A percentile compares a stretch with the other conserved stretches of the same genome.
Evolutionary conservation across 2,329 filamentous ascomycete species (phyloP).

Genomic region (Coniochaeta pulveracea): DNA sequence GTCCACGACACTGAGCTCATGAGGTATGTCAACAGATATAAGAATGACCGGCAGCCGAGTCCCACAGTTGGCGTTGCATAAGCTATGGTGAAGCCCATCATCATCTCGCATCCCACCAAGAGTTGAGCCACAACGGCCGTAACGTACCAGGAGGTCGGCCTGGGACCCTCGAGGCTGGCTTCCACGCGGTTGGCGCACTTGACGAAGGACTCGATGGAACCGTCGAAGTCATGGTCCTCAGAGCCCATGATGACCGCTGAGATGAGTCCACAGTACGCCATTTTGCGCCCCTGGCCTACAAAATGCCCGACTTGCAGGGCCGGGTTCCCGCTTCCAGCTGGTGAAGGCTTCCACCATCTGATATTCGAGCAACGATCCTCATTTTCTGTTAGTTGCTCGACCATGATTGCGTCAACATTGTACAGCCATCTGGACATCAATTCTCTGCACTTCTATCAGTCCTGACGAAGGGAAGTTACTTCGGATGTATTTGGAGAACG

Average conservation of each 20-base stretch:
- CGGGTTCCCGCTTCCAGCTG: constrained; percentile 20
- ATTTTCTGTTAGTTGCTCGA: background rate
- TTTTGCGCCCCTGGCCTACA: constrained; percentile 23
- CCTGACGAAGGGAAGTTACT: too few species aligned
- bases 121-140: constrained; percentile 4
- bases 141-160: constrained; percentile 4
- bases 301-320: constrained; percentile 18
- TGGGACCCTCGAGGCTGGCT: background rate
- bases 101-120: constrained; percentile 7
- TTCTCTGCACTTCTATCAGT: constrained; percentile 3
- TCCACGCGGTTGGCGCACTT: background rate
- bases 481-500: too few species aligned
- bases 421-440: constrained; percentile 9
- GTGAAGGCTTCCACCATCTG: constrained; percentile 16
- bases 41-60: constrained; percentile 27
- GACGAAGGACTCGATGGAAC: background rate
- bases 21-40: constrained; percentile 27
- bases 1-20: constrained; percentile 21
- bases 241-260: constrained; percentile 23
- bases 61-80: constrained; percentile 29
- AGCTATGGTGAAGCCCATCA: constrained; percentile 8
- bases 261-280: constrained; percentile 27
- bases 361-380: constrained; percentile 20
- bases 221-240: constrained; percentile 2
- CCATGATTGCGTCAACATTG: constrained; percentile 7